Base-by-base conservation (phyloP, 306 rosid species). In the Vachellia pachyceras region DNA sequence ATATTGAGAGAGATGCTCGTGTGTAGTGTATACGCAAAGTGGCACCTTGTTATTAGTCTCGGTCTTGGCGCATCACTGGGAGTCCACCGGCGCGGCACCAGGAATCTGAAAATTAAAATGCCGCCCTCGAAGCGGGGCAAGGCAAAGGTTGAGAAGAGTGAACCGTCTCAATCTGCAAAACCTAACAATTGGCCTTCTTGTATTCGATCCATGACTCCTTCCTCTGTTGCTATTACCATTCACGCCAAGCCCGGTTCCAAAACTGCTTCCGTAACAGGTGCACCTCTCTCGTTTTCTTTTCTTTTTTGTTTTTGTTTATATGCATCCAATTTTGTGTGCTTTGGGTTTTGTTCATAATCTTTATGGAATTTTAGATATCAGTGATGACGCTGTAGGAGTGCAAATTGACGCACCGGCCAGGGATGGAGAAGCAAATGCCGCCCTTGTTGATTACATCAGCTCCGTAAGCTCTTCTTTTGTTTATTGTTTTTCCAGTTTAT, bases 171-270 rank as follows among this genome's bases (percentile, higher is more conserved):
- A 77, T 4, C 79, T 4, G 85, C 15, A 49, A 82, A 87, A 54
- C 22, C 81, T 61, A 73, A 73, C 35, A 72, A 84, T 49, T 85
- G 85, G 64, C 97, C 97, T 20, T 82, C 93, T 3, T 91, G 89
- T 84, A 88, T 92, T 81, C 92, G 97, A n/a, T 74, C 85, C 68
- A 58, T 93, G 75, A 76, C 95, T 90, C 91, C 97, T 22, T 90
- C 93, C 40, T 95, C 97, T 45, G 94, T 95, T 69, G 95, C 99
- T 66, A 84, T 95, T 76, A 88, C 97, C 77, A 85, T 95, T 86
- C 99, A 91, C 86, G 99, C 99, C 65, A 95, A 93, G 85, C 99
- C 99, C 3, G 99, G 95, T 49, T 90, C 97, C 66, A 95, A 93
- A 80, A 75, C 90, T 47, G 86, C 99, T 58, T 89, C 97, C 77